Base-by-base conservation (phyloP, 2,329 filamentous ascomycete genomes). In the Hypoxylon sp. region DNA sequence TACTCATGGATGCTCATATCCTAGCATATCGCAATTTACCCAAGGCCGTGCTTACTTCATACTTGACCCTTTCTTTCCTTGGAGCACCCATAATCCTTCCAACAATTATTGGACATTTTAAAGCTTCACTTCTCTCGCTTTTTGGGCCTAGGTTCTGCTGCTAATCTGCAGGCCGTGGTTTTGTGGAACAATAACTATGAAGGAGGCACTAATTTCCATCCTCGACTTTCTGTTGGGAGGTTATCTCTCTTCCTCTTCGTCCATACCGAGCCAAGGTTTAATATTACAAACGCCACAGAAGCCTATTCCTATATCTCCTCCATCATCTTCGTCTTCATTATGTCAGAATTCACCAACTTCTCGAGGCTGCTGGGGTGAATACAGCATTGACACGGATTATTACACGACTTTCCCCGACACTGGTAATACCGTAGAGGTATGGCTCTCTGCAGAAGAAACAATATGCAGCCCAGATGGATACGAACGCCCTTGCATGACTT, bases 401-500 rank as follows among this genome's bases (percentile, higher is more conserved):
- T 53, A 53, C 7, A 53, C 50, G 41, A 53, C 50, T 9, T 41
- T 38, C 13, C 50, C 50, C 10, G 50, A 53, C 3, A 53, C 50
- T 28, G 50, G 50, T 6, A 41, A 53, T 3, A 41, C 34, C 7
- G 50, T 53, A 17, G 50, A 53, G 9, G 34, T 53, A 53, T 53
- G 50, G 50, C 50, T 53, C 32, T 53, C 50, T 25, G 50, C 13
- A 11, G 50, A 53, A 5, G 50, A 53, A 21, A 53, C 50, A 6
- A 17, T 21, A 14, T 53, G 50, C 34, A 53, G 34, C 21, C 50
- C 50, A 17, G 50, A 53, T 41, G 50, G 50, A 25, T 53, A 53
- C 21, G 50, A 53, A 21, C 50, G 50, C 7, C 19, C 50, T 53
- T 53, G 50, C 19, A 53, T 53, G 50, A 53, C 50, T 1, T 57